Evolutionary conservation across 1,139 yeast species (phyloP), one percentile per base, ranked within the genome.

Genomic region (Hansenula lynferdii): DNA sequence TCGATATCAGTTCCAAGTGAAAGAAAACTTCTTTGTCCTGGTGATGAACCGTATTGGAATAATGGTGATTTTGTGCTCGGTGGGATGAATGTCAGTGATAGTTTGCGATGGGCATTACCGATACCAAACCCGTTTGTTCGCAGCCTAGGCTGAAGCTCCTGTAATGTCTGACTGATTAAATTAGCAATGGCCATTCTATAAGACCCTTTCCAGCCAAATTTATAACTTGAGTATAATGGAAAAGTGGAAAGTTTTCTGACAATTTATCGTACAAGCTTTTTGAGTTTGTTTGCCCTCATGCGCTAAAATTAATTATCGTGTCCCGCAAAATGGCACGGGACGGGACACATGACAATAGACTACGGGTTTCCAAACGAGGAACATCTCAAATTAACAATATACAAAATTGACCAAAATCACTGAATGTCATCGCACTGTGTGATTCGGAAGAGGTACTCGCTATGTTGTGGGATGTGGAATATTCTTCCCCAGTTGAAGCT

Each of bases 61-160:
- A 82, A 60, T 1, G 89, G 89, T 37, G 75, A 73, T 48, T 77
- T 73, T 1, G 85, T 81, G 32, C 85, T 76, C 0, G 89, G 87
- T 1, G 87, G 86, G n/a, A 82, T 72, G 56, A 77, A 82, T 8
- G 70, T 69, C 30, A 72, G 50, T 2, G 74, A 67, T 18, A 72
- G 61, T 43, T 70, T 68, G 40, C 77, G 55, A 38, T 62, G 67
- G 3, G 65, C 58, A 40, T 60, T 62, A 8, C 64, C 67, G 30
- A 63, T 60, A 39, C 69, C 69, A 50, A 62, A 58, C 37, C 69
- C 68, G 38, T 58, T 57, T 9, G 67, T 60, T 37, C 62, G 51
- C 28, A 62, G 53, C 15, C 56, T 54, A 10, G 66, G 62, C 31
- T 61, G 65, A 5, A 62, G 56, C 34, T 58, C 60, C 16, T 63